Evolutionary conservation across 306 rosid genomes (phyloP).

Genomic region (Fragaria ananassa): DNA sequence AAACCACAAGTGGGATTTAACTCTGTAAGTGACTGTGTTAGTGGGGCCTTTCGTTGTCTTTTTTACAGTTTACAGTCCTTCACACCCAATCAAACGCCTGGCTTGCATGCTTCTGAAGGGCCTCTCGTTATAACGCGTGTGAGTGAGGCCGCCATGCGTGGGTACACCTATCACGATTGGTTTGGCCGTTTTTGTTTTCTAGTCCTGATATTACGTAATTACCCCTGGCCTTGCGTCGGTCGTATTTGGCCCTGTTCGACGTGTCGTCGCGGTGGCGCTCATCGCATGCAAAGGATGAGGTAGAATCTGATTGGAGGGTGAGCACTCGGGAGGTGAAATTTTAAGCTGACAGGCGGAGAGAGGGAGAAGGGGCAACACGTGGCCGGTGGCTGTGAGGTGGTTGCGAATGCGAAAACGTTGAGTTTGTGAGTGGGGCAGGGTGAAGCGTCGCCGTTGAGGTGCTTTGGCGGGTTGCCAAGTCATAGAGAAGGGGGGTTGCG

Average conservation of each 20-base stretch:
- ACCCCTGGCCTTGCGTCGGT: slow-evolving; percentile 36
- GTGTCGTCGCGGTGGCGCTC: slow-evolving; percentile 6
- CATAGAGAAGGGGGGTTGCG: neutral
- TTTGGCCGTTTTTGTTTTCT: slow-evolving; percentile 34
- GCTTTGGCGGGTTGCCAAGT: slow-evolving; percentile 14
- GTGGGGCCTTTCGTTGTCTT: neutral
- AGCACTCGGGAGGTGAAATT: slow-evolving; percentile 7
- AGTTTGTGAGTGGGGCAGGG: neutral
- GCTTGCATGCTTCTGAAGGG: slow-evolving; percentile 4
- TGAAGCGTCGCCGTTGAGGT: slow-evolving; percentile 13
- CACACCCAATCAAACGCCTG: slow-evolving; percentile 38
- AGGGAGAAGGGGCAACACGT: slow-evolving; percentile 2
- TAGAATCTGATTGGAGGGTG: slow-evolving; percentile 32
- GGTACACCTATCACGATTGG: slow-evolving; percentile 69
- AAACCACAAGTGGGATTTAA: slow-evolving; percentile 40
- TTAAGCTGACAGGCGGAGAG: neutral
- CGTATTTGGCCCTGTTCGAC: slow-evolving; percentile 39
- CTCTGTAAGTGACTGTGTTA: neutral
- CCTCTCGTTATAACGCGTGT: slow-evolving; percentile 45
- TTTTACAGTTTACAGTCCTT: slow-evolving; percentile 1
- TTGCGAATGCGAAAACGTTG: slow-evolving; percentile 20
- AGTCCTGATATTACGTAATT: neutral
- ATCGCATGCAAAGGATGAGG: slow-evolving; percentile 35
- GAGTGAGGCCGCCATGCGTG: slow-evolving; percentile 63
- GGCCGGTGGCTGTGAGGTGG: slow-evolving; percentile 9